A percentile compares a stretch with the other conserved stretches of the same genome.
These are phyloP conservation scores for Entomortierella parvispora DNA, from an alignment of 192 early-diverging fungal genomes.

Conservation along the genomic window DNA sequence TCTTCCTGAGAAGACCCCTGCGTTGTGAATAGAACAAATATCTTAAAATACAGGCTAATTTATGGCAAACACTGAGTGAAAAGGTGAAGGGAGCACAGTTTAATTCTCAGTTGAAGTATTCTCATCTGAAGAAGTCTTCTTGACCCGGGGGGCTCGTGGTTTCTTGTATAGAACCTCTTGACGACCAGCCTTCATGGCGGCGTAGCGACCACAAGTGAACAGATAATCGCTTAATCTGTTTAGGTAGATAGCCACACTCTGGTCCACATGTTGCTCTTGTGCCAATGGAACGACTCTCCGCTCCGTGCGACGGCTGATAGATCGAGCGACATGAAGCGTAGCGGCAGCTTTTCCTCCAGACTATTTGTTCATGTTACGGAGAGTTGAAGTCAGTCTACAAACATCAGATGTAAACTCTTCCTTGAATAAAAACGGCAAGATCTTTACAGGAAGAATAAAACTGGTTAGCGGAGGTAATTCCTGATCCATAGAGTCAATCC, in stretches of 20 bases:
- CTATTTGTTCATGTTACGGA: constrained; percentile 33
- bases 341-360: constrained; percentile 88
- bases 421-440: neutral
- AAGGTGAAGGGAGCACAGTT: too few species aligned
- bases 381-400: neutral
- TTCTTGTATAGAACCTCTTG: constrained; percentile 79
- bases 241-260: constrained; percentile 69
- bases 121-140: constrained; percentile 14
- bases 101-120: neutral
- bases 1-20: constrained; percentile 42
- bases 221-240: constrained; percentile 89
- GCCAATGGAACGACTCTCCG: constrained; percentile 78
- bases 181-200: constrained; percentile 74
- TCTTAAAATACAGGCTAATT: neutral
- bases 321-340: constrained; percentile 81
- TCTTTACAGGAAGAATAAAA: constrained; percentile 85
- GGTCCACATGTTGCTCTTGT: constrained; percentile 65
- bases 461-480: constrained; percentile 78
- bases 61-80: too few species aligned
- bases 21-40: neutral
- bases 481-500: constrained; percentile 84
- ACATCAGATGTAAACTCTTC: neutral
- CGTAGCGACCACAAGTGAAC: constrained; percentile 86
- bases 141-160: constrained; percentile 26
- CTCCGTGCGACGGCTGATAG: constrained; percentile 85